phyloP scores from a whole-genome alignment of 192 early-diverging fungal genomes.

The Umbelopsis isabellina region DNA sequence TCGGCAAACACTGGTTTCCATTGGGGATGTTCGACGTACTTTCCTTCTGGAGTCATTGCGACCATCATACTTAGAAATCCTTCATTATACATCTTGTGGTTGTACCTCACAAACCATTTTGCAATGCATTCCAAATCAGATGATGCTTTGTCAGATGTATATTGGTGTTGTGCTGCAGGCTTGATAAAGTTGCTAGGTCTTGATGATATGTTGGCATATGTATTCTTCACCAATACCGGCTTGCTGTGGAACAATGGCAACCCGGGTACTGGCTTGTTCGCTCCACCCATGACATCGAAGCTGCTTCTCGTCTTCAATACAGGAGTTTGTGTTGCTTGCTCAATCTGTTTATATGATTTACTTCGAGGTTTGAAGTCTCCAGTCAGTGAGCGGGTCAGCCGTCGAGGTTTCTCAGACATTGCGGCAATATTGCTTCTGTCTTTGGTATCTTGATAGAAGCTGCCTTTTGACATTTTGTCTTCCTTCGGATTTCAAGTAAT shows the following conservation, averaged over 20 bases:
- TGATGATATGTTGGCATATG: slow-evolving; percentile 15
- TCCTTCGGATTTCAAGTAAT: too few species aligned
- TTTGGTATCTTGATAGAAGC: too few species aligned
- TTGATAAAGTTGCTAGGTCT: slow-evolving; percentile 41
- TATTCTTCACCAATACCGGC: slow-evolving; percentile 8
- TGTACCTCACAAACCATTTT: slow-evolving; percentile 38
- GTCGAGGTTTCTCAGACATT: background rate
- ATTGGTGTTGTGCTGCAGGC: slow-evolving; percentile 21
- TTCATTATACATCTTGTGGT: slow-evolving; percentile 62
- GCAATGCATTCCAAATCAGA: slow-evolving; percentile 4
- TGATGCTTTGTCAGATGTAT: background rate
- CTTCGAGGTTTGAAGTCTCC: slow-evolving; percentile 7
- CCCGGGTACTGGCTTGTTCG: background rate
- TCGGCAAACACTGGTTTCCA: slow-evolving; percentile 74
- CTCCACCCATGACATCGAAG: slow-evolving; percentile 1
- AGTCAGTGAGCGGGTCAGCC: background rate
- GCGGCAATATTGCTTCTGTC: too few species aligned
- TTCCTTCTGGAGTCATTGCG: slow-evolving; percentile 48
- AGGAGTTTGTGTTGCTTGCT: background rate
- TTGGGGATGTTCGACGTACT: slow-evolving; percentile 54
- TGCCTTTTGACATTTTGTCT: too few species aligned
- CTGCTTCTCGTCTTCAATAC: background rate
- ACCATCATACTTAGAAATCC: slow-evolving; percentile 70
- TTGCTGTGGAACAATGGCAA: background rate
- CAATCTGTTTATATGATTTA: background rate